Evolutionary conservation across 148 eudicot species (phyloP).

Genomic region (Fagopyrum homotropicum): DNA sequence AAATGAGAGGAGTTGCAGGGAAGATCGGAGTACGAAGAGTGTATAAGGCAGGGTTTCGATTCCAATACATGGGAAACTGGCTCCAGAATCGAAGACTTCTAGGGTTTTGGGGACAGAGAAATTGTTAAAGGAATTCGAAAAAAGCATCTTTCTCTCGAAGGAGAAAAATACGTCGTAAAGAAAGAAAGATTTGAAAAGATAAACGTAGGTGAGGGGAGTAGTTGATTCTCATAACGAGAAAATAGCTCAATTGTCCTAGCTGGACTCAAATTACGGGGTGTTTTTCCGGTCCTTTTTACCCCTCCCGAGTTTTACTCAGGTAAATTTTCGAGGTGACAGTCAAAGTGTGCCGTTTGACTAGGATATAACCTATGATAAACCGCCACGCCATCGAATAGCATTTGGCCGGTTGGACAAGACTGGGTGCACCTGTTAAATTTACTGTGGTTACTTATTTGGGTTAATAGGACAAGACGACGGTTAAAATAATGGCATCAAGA

Average conservation of each 20-base stretch:
- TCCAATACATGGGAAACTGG: neutral
- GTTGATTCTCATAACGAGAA: neutral
- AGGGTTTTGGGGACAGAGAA: neutral
- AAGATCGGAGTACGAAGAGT: neutral
- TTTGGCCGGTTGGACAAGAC: no score
- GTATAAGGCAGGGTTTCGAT: neutral
- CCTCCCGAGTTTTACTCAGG: neutral
- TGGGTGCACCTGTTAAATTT: no score
- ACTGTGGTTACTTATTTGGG: no score
- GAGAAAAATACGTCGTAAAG: neutral
- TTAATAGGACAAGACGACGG: no score
- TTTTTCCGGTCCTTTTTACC: neutral
- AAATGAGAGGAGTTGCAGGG: neutral
- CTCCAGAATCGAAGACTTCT: neutral
- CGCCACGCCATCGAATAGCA: no score
- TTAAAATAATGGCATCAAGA: no score
- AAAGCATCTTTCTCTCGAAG: neutral
- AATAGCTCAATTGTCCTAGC: neutral
- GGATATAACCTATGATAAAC: no score
- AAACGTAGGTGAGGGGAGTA: neutral
- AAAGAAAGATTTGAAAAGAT: neutral
- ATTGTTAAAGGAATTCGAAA: neutral
- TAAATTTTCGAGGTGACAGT: neutral
- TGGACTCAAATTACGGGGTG: neutral
- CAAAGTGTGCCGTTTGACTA: neutral